phyloP scores from a whole-genome alignment of 306 rosid genomes.

The Corylus avellana region DNA sequence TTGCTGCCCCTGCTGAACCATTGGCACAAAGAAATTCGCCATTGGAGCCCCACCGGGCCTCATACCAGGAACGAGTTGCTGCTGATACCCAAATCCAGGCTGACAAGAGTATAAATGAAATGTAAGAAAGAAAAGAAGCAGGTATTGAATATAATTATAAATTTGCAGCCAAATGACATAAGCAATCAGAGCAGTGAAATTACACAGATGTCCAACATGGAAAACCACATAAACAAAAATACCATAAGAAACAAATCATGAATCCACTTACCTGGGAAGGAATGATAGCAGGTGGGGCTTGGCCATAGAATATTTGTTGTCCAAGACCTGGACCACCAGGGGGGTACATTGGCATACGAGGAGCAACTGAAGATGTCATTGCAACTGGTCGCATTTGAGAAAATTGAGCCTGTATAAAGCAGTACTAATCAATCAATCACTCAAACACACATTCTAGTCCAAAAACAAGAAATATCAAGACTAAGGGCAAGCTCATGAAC shows the following conservation, averaged over 20 bases:
- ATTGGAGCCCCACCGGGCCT: constrained; percentile 98
- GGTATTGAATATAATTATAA: not conserved
- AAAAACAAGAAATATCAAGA: constrained; percentile 2
- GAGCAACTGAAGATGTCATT: constrained; percentile 85
- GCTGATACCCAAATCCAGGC: constrained; percentile 99
- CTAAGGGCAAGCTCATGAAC: not conserved
- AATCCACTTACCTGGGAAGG: constrained; percentile 82
- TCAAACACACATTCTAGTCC: not conserved
- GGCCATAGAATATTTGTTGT: constrained; percentile 95
- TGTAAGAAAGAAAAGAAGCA: constrained; percentile 20
- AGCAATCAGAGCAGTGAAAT: not conserved
- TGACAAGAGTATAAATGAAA: constrained; percentile 30
- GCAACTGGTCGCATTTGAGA: constrained; percentile 92
- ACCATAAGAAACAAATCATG: not conserved
- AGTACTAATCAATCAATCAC: constrained; percentile 18
- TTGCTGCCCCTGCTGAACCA: constrained; percentile 98
- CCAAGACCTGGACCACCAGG: constrained; percentile 97
- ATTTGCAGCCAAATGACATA: not conserved
- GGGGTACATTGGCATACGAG: constrained; percentile 96
- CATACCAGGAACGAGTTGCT: constrained; percentile 97
- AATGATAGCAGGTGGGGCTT: constrained; percentile 95
- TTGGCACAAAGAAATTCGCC: constrained; percentile 93
- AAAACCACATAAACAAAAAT: not conserved
- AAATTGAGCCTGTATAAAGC: constrained; percentile 77
- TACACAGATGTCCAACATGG: not conserved